Percentiles rank a stretch among this genome's conserved stretches.
Conservation (phyloP, 2,329 filamentous ascomycete species). For the Hymenoscyphus fraxineus region DNA sequence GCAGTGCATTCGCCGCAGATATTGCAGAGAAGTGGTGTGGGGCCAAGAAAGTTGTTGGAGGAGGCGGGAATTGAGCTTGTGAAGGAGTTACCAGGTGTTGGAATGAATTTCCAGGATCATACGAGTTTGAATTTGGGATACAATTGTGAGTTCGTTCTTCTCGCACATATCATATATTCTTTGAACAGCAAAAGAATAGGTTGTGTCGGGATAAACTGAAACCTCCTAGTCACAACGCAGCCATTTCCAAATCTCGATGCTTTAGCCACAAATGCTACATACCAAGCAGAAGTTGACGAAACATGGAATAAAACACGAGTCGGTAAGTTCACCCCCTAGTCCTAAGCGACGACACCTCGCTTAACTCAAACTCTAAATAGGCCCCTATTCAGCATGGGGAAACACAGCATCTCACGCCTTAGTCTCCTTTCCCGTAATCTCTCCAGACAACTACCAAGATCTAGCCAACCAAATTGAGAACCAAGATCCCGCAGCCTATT, state of each 20-base stretch:
- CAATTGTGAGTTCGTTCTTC: background rate
- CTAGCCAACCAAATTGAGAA: background rate
- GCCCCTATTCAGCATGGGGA: background rate
- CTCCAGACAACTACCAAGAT: slow-evolving; percentile 4
- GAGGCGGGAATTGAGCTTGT: slow-evolving; percentile 46
- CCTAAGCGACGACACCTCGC: background rate
- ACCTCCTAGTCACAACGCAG: background rate
- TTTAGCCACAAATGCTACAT: background rate
- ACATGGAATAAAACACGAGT: background rate
- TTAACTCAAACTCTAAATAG: background rate
- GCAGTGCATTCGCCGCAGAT: slow-evolving; percentile 43
- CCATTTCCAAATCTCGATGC: background rate
- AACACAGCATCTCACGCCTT: background rate
- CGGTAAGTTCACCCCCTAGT: background rate
- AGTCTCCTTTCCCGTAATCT: slow-evolving; percentile 7
- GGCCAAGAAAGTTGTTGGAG: slow-evolving; percentile 37
- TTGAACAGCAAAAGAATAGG: background rate
- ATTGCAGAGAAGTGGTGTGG: slow-evolving; percentile 43
- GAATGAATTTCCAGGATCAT: slow-evolving; percentile 55
- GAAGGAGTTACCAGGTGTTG: slow-evolving; percentile 57
- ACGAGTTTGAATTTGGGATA: background rate
- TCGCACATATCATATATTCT: background rate
- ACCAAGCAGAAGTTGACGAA: background rate
- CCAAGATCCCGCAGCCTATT: background rate
- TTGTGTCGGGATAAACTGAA: background rate